Percentiles rank a stretch among this genome's conserved stretches.
phyloP scores from a whole-genome alignment of 73 alveolate species.

The Paramecium octaurelia region DNA sequence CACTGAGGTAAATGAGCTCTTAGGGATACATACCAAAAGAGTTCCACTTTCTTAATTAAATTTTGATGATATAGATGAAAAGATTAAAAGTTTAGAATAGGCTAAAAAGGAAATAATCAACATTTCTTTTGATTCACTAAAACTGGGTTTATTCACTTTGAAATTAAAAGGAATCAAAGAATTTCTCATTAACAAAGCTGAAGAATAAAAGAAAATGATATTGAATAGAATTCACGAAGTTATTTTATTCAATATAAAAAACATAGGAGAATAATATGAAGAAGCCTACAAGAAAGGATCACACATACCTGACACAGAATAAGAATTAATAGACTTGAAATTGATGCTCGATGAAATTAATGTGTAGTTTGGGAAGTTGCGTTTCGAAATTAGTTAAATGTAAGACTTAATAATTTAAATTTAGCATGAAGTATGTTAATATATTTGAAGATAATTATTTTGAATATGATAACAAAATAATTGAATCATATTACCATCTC shows the following conservation, averaged over 20 bases:
- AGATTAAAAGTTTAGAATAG: neutral
- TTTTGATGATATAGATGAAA: neutral
- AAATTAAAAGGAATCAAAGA: neutral
- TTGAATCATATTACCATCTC: neutral
- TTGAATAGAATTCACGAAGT: neutral
- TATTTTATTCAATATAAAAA: neutral
- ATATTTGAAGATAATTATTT: neutral
- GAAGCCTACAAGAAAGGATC: neutral
- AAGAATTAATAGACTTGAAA: neutral
- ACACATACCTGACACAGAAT: neutral
- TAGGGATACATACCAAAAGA: neutral
- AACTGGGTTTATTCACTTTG: neutral
- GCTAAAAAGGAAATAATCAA: neutral
- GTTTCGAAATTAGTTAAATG: constrained; percentile 1
- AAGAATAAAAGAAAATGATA: neutral
- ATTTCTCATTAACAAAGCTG: neutral
- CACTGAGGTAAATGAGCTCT: neutral
- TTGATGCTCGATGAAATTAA: constrained; percentile 24
- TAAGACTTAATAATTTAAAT: neutral
- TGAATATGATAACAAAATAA: neutral
- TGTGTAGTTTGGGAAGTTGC: neutral
- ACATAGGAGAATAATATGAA: neutral
- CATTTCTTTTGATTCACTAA: neutral
- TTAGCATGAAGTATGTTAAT: neutral
- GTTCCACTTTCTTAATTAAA: neutral